Percentiles rank a stretch among this genome's conserved stretches.
These are phyloP conservation scores for Saccharomycodes ludwigii DNA, from an alignment of 805 yeast species.

Conservation along the genomic window DNA sequence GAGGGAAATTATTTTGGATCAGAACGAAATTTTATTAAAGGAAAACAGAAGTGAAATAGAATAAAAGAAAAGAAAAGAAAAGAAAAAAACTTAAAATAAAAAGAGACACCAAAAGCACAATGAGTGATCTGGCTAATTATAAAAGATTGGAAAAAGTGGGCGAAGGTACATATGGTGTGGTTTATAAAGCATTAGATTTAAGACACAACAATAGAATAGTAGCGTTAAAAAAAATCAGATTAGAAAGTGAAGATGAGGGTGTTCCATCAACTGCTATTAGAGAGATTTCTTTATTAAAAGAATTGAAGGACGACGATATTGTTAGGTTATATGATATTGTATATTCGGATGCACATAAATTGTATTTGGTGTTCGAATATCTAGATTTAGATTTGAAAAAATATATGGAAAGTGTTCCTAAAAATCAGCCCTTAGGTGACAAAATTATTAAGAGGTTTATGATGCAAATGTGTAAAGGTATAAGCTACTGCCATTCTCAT, in stretches of 20 bases:
- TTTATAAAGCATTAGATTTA: conserved; percentile 83
- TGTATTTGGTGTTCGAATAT: conserved; percentile 85
- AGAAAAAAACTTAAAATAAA: too few species aligned
- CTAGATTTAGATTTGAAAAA: conserved; percentile 89
- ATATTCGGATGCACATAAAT: conserved; percentile 83
- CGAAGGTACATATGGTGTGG: conserved; percentile 98
- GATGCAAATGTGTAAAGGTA: conserved; percentile 87
- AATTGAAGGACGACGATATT: conserved; percentile 83
- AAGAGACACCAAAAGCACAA: conserved; percentile 14
- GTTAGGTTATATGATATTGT: conserved; percentile 90
- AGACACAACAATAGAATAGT: conserved; percentile 73
- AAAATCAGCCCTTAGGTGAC: conserved; percentile 79
- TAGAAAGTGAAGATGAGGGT: conserved; percentile 90
- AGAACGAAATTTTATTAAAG: too few species aligned
- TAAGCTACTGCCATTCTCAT: conserved; percentile 54
- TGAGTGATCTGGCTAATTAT: conserved; percentile 85
- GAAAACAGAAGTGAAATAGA: too few species aligned
- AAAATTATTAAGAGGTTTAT: conserved; percentile 80
- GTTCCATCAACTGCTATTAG: conserved; percentile 97
- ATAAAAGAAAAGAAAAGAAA: too few species aligned
- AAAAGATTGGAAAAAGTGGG: conserved; percentile 94
- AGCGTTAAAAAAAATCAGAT: conserved; percentile 86
- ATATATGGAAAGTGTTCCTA: conserved; percentile 84
- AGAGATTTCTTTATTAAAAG: conserved; percentile 92
- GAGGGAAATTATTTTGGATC: too few species aligned